Conservation (phyloP, 192 early-diverging fungal species). For the Haplosporangium gracile region DNA sequence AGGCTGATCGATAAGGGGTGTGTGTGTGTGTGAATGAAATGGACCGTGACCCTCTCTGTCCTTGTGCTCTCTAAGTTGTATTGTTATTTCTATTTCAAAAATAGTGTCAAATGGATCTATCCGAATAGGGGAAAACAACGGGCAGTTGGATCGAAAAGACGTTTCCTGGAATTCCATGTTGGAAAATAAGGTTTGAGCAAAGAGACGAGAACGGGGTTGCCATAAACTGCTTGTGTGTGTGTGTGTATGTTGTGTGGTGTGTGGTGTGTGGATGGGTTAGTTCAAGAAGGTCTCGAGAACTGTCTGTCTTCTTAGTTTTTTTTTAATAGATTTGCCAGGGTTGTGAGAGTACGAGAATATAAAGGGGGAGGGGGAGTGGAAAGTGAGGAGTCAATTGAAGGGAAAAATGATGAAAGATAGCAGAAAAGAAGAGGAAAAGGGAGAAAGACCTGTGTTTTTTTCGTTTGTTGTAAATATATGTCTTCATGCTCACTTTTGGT, state of each 20-base stretch:
- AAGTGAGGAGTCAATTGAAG: not conserved
- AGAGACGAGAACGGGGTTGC: not conserved
- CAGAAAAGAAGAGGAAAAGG: not conserved
- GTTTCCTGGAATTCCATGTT: slow-evolving; percentile 19
- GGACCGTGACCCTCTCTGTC: not conserved
- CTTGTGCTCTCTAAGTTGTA: not conserved
- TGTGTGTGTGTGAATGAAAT: too few relatives aligned
- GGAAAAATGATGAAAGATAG: too few relatives aligned
- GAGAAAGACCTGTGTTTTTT: not conserved
- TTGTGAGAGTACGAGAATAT: not conserved
- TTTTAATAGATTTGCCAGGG: not conserved
- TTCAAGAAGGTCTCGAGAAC: too few relatives aligned
- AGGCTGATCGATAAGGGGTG: too few relatives aligned
- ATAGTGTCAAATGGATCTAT: not conserved
- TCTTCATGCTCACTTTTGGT: not conserved
- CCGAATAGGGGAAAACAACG: slow-evolving; percentile 9
- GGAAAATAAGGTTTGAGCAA: slow-evolving; percentile 1
- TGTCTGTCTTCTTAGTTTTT: not conserved
- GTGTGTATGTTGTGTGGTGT: too few relatives aligned
- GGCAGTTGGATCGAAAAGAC: slow-evolving; percentile 14
- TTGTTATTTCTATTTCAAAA: not conserved
- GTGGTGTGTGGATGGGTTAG: not conserved
- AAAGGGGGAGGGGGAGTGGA: not conserved
- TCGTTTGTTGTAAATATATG: not conserved
- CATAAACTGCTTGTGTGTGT: not conserved